Base-by-base conservation (phyloP, 805 yeast species). In the Diddensiella santjacobensis region DNA sequence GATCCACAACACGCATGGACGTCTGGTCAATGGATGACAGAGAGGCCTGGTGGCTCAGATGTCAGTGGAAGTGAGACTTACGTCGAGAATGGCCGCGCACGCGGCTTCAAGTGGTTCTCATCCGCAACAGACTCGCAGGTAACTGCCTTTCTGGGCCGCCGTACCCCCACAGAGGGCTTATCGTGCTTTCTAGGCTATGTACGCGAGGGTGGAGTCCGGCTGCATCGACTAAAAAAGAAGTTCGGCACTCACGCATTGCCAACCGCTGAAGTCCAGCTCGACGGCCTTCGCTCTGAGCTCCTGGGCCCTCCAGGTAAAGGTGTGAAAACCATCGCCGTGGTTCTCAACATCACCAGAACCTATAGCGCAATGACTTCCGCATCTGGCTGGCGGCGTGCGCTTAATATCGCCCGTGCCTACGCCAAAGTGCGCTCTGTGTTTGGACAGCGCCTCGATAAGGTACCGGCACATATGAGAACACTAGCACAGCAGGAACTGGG, bases 21-120 rank as follows among this genome's bases (percentile, higher is more conserved):
- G n/a, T 58, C 66, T 2, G 67, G 66, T 8, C 66, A 62, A 42
- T 62, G 66, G 66, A 62, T 62, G 66, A 62, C 66, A 0, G 66
- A 62, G 42, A 50, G 66, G 2, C 49, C 64, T 15, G 66, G 66
- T 2, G 66, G 66, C 3, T 58, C 64, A 4, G 66, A 62, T 22
- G 65, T 62, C 11, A 43, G 62, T 6, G 52, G 54, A 11, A 59
- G 63, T 1, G 66, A 62, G 44, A 60, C 66, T 1, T 51, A 54
- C 2, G 66, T 66, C 3, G 49, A 49, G 8, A 42, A 37, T 5
- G 42, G 20, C 22, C 13, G 44, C 2, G 51, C 61, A 11, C 49
- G 45, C 36, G 66, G 66, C 2, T 62, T 63, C 54, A 62, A 62
- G 41, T 62, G 65, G 66, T 62, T 62, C 36, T 63, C 66, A 2